Base-by-base conservation (phyloP, 2,329 filamentous ascomycete genomes). In the Waltergamsia citrina region DNA sequence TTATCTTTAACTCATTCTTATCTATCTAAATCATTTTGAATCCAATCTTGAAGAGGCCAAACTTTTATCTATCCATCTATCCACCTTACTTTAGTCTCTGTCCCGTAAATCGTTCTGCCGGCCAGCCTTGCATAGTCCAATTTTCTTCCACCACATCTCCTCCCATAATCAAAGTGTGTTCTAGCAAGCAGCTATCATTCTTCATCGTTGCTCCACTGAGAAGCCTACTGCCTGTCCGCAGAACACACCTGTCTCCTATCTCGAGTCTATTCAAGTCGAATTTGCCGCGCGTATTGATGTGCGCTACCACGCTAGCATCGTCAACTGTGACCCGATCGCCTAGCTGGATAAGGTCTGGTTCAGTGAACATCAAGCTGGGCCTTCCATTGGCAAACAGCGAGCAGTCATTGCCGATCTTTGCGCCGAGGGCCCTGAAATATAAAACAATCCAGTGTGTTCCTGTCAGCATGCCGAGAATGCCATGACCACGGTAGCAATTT, bases 101-200 rank as follows among this genome's bases (percentile, higher is more conserved):
- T 7, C 29, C 35, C 7, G 23, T 22, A 28, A 41, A 49, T 19
- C 39, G 43, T 29, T 52, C 46, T 1, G 50, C 51, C 3, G 71
- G 69, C 69, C 70, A 74, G 1, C 71, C 71, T 46, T 75, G 71
- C 52, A 69, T 64, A 2, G 67, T 68, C 35, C 47, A 52, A 0
- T 59, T 61, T 35, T 62, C 59, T 32, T 68, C 68, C 1, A 74
- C 69, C 26, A 69, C 54, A 46, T 76, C 70, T 5, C 71, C 71
- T 2, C 64, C 63, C 60, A 76, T 68, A 27, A 76, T 58, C 4
- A 75, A 56, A 0, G 71, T 75, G 41, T 76, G 71, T 51, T 76
- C 71, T 23, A 76, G 46, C 23, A 76, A 49, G 41, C 68, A 69
- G 15, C 63, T 62, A 43, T 72, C 69, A 3, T 60, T 51, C 36